Evolutionary conservation across 371 early-diverging fungal species (phyloP).

Genomic region (Capniomyces stellatus): DNA sequence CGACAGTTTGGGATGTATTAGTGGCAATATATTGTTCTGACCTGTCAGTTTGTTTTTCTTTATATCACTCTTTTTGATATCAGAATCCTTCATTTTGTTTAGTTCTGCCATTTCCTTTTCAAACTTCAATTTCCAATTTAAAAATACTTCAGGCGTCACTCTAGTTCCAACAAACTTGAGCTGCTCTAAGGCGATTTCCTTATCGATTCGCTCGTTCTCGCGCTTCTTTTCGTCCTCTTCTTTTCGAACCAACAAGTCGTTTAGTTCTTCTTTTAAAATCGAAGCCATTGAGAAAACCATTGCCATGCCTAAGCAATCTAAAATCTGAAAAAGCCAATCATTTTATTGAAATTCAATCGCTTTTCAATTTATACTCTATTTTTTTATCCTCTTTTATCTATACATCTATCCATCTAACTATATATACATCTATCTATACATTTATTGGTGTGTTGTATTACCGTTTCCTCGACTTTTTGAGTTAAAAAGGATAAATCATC

Average conservation of each 20-base stretch:
- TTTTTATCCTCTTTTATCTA: neutral
- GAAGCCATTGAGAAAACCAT: constrained; percentile 79
- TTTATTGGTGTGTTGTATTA: neutral
- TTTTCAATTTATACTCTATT: neutral
- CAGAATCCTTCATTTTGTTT: constrained; percentile 20
- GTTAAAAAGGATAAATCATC: constrained; percentile 5
- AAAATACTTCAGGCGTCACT: constrained; percentile 60
- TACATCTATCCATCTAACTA: too few relatives aligned
- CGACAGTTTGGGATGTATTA: too few relatives aligned
- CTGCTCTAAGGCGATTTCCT: constrained; percentile 63
- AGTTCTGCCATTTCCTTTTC: constrained; percentile 46
- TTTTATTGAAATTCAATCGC: neutral
- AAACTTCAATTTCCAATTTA: constrained; percentile 61
- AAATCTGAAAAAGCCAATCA: constrained; percentile 29
- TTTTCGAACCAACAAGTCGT: constrained; percentile 35
- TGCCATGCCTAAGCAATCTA: constrained; percentile 74
- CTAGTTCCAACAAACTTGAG: constrained; percentile 64
- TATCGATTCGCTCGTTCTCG: constrained; percentile 36
- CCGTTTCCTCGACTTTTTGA: constrained; percentile 6
- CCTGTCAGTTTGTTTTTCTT: constrained; percentile 13
- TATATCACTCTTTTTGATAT: constrained; percentile 19
- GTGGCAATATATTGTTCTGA: constrained; percentile 12
- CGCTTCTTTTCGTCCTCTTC: constrained; percentile 30
- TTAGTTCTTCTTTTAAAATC: constrained; percentile 50
- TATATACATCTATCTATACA: too few relatives aligned